A percentile compares a stretch with the other conserved stretches of the same genome.
phyloP scores from a whole-genome alignment of 306 rosid genomes.

The Dryas octopetala region DNA sequence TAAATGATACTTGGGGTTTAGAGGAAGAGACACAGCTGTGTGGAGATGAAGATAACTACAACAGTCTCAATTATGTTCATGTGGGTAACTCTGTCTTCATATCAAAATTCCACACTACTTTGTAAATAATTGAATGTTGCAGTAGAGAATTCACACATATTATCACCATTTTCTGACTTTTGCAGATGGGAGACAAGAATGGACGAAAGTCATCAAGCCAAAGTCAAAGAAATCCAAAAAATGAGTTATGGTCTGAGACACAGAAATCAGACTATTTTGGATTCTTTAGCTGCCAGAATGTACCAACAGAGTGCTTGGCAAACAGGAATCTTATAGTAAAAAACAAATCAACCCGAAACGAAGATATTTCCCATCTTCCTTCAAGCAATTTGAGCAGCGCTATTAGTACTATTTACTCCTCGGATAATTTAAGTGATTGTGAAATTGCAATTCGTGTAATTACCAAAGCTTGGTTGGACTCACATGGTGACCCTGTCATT shows the following conservation, averaged over 20 bases:
- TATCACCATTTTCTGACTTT: conserved; percentile 12
- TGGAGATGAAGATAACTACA: conserved; percentile 36
- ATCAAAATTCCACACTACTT: neutral
- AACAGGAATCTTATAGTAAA: conserved; percentile 33
- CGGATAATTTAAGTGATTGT: conserved; percentile 55
- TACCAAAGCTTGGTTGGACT: conserved; percentile 70
- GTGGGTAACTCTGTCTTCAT: conserved; percentile 40
- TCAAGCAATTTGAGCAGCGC: conserved; percentile 49
- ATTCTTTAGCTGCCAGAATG: conserved; percentile 55
- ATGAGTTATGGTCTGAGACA: conserved; percentile 36
- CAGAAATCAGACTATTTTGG: conserved; percentile 47
- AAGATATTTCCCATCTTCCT: conserved; percentile 35
- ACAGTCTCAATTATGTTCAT: conserved; percentile 33
- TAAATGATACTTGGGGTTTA: conserved; percentile 21
- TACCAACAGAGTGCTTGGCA: conserved; percentile 41
- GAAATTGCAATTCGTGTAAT: conserved; percentile 60
- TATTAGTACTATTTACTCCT: conserved; percentile 54
- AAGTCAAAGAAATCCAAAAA: conserved; percentile 31
- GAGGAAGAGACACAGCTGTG: conserved; percentile 31
- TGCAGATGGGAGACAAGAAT: conserved; percentile 42
- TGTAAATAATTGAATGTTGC: conserved; percentile 3
- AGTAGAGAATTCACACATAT: conserved; percentile 15
- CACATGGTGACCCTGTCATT: conserved; percentile 50
- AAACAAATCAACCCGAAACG: conserved; percentile 33
- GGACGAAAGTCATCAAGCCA: conserved; percentile 40